A percentile compares a stretch with the other conserved stretches of the same genome.
Evolutionary conservation across 345 rosid species (phyloP).

Genomic region (Bruguiera gymnorhiza): DNA sequence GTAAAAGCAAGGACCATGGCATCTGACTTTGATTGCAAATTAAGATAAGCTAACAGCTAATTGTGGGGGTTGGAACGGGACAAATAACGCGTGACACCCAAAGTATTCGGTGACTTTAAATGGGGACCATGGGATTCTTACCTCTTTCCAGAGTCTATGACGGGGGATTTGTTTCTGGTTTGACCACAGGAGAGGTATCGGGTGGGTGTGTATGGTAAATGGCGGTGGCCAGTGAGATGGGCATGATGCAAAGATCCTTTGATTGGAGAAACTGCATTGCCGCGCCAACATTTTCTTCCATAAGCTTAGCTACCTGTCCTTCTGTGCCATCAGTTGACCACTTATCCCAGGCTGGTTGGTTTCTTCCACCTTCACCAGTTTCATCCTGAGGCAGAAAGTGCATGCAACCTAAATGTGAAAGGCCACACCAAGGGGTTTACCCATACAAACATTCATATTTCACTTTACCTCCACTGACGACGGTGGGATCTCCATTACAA

Average conservation of each 20-base stretch:
- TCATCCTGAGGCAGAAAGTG: conserved; percentile 53
- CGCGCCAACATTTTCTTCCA: conserved; percentile 97
- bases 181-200: conserved; percentile 66
- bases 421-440: not conserved
- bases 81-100: conserved; percentile 27
- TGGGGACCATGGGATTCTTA: conserved; percentile 38
- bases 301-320: conserved; percentile 86
- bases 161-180: conserved; percentile 76
- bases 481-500: conserved; percentile 87
- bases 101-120: conserved; percentile 15
- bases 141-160: conserved; percentile 39
- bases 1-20: conserved; percentile 37
- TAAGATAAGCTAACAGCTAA: conserved; percentile 25
- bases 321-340: conserved; percentile 97
- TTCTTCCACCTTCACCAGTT: conserved; percentile 72
- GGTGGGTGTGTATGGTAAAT: conserved; percentile 84
- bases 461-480: conserved; percentile 81
- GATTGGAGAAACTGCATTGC: conserved; percentile 99
- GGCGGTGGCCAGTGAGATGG: conserved; percentile 87
- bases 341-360: conserved; percentile 93
- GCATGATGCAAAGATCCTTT: conserved; percentile 99
- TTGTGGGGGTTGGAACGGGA: conserved; percentile 20
- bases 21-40: conserved; percentile 68
- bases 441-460: not conserved
- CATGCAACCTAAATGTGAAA: conserved; percentile 7